Evolutionary conservation across 225 moss, liverwort and hornwort species (phyloP).

Genomic region (Pleurozium schreberi): DNA sequence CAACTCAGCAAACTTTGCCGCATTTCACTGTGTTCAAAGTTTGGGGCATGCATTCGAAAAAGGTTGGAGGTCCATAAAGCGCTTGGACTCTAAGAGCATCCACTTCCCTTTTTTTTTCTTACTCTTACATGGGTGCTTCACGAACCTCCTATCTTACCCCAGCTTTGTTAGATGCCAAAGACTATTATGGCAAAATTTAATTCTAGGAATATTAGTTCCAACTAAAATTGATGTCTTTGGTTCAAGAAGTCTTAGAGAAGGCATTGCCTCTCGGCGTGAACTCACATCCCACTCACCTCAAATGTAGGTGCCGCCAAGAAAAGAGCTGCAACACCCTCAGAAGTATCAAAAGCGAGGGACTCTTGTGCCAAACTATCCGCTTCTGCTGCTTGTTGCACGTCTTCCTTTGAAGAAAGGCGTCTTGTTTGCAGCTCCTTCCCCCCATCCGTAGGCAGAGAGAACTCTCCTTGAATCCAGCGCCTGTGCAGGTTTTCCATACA

Average conservation of each 20-base stretch:
- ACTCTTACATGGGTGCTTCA: neutral
- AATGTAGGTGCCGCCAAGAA: conserved; percentile 46
- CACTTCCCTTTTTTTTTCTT: neutral
- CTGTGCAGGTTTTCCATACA: conserved; percentile 21
- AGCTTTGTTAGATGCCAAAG: neutral
- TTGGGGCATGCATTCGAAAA: neutral
- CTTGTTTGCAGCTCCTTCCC: neutral
- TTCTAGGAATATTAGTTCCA: neutral
- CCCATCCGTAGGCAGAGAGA: conserved; percentile 26
- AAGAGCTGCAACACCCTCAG: conserved; percentile 59
- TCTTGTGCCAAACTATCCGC: conserved; percentile 11
- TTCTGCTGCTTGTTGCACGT: neutral
- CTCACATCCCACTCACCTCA: conserved; percentile 49
- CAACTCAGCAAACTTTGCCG: neutral
- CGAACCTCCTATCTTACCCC: neutral
- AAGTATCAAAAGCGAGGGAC: conserved; percentile 37
- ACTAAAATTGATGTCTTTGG: neutral
- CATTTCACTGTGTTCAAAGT: neutral
- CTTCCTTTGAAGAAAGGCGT: neutral
- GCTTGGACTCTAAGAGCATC: neutral
- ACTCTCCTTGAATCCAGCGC: conserved; percentile 94
- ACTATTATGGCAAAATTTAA: neutral
- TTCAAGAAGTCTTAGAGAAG: neutral
- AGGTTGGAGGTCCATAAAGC: neutral
- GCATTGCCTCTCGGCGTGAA: neutral